Conservation (phyloP, 495 filamentous ascomycete genomes). For the Tirmania nivea region DNA sequence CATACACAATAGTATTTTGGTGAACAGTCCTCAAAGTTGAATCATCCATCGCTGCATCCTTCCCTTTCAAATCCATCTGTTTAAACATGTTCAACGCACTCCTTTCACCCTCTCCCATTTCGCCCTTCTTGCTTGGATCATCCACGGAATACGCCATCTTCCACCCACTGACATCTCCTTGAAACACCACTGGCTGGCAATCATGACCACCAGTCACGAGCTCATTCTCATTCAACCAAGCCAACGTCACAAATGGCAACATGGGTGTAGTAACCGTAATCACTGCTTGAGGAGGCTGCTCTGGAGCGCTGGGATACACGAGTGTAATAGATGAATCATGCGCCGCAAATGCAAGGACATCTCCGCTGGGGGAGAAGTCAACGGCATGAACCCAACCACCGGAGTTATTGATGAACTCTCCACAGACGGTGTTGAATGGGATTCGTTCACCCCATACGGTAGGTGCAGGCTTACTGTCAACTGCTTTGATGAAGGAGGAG, state of each 20-base stretch:
- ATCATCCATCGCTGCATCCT: slow-evolving; percentile 42
- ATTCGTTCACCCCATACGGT: slow-evolving; percentile 84
- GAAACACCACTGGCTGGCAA: slow-evolving; percentile 81
- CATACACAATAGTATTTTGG: slow-evolving; percentile 62
- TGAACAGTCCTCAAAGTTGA: slow-evolving; percentile 89
- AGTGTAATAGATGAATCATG: slow-evolving; percentile 93
- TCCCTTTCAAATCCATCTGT: slow-evolving; percentile 95
- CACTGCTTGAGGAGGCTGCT: slow-evolving; percentile 73
- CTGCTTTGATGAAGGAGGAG: slow-evolving; percentile 85
- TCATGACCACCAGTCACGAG: slow-evolving; percentile 94
- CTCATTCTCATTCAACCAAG: slow-evolving; percentile 82
- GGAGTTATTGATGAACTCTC: slow-evolving; percentile 83
- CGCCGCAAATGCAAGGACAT: slow-evolving; percentile 72
- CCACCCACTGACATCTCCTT: slow-evolving; percentile 68
- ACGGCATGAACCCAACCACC: slow-evolving; percentile 91
- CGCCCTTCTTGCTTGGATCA: slow-evolving; percentile 38
- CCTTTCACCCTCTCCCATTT: slow-evolving; percentile 27
- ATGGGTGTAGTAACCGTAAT: slow-evolving; percentile 74
- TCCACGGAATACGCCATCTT: slow-evolving; percentile 67
- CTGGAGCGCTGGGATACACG: slow-evolving; percentile 57
- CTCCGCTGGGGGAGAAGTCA: slow-evolving; percentile 73
- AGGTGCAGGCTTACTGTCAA: slow-evolving; percentile 69
- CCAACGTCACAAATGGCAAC: slow-evolving; percentile 70
- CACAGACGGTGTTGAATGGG: slow-evolving; percentile 94
- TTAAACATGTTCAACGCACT: slow-evolving; percentile 97